Evolutionary conservation across 2,329 filamentous ascomycete genomes (phyloP).

Genomic region (Fusarium avenaceum): DNA sequence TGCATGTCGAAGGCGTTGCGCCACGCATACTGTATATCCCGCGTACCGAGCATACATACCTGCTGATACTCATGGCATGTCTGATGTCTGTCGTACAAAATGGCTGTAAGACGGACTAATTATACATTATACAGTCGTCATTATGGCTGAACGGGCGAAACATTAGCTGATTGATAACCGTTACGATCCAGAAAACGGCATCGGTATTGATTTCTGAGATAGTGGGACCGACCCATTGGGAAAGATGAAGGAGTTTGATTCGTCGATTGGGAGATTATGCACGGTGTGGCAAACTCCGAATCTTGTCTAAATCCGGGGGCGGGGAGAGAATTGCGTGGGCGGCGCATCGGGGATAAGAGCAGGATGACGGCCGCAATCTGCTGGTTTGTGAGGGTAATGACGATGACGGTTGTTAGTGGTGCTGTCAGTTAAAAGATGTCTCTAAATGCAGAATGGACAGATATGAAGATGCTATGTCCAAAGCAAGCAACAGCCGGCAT

Average conservation of each 20-base stretch:
- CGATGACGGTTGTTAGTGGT: not conserved
- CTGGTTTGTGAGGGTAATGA: slow-evolving; percentile 16
- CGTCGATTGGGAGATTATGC: slow-evolving; percentile 19
- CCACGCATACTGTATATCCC: not conserved
- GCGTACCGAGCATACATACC: not conserved
- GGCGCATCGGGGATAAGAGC: slow-evolving; percentile 33
- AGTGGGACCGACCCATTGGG: slow-evolving; percentile 16
- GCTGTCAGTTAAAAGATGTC: not conserved
- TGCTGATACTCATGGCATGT: not conserved
- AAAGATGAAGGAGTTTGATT: slow-evolving; percentile 29
- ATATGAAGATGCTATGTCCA: not conserved
- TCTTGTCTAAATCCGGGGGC: slow-evolving; percentile 45
- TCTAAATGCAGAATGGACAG: not conserved
- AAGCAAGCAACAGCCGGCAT: not conserved
- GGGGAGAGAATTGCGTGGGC: slow-evolving; percentile 22
- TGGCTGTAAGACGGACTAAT: not conserved
- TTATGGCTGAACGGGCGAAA: too few species aligned
- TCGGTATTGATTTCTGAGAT: slow-evolving; percentile 1
- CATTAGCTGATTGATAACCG: not conserved
- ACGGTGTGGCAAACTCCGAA: slow-evolving; percentile 42
- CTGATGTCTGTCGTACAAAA: too few species aligned
- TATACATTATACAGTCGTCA: not conserved
- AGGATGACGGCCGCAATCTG: slow-evolving; percentile 3
- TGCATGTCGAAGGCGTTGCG: slow-evolving; percentile 7
- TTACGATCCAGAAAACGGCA: not conserved